Conservation (phyloP, 805 yeast species). For the Ogataea corticis region DNA sequence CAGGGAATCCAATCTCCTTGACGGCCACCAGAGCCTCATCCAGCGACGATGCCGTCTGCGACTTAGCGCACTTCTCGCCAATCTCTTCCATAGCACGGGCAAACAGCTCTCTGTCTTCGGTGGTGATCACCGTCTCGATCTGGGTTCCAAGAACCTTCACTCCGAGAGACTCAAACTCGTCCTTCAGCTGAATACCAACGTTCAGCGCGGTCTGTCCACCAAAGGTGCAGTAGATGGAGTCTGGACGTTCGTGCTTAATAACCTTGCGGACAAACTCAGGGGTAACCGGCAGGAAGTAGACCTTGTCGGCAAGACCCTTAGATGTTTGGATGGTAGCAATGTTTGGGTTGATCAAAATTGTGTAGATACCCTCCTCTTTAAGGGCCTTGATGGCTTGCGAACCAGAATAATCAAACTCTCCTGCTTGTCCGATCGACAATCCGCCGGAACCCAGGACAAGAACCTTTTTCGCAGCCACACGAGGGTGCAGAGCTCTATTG, state of each 20-base stretch:
- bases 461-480: conserved; percentile 84
- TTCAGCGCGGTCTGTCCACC: conserved; percentile 99
- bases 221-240: conserved; percentile 93
- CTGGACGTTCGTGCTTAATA: conserved; percentile 92
- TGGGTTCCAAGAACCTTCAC: conserved; percentile 96
- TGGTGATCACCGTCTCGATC: conserved; percentile 92
- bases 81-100: conserved; percentile 94
- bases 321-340: conserved; percentile 99
- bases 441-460: conserved; percentile 98
- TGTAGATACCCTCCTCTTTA: conserved; percentile 96
- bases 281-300: conserved; percentile 95
- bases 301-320: conserved; percentile 96
- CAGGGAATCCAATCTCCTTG: conserved; percentile 86
- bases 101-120: conserved; percentile 97
- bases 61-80: conserved; percentile 91
- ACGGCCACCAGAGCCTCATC: conserved; percentile 87
- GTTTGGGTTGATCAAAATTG: conserved; percentile 94
- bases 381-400: conserved; percentile 98
- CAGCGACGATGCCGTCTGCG: conserved; percentile 78
- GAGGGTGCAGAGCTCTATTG: conserved; percentile 74
- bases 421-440: conserved; percentile 97
- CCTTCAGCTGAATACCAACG: conserved; percentile 94
- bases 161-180: conserved; percentile 88
- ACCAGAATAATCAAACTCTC: conserved; percentile 98
- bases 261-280: conserved; percentile 96